Evolutionary conservation across 2,329 filamentous ascomycete genomes (phyloP).

Genomic region (Fusarium globosum): DNA sequence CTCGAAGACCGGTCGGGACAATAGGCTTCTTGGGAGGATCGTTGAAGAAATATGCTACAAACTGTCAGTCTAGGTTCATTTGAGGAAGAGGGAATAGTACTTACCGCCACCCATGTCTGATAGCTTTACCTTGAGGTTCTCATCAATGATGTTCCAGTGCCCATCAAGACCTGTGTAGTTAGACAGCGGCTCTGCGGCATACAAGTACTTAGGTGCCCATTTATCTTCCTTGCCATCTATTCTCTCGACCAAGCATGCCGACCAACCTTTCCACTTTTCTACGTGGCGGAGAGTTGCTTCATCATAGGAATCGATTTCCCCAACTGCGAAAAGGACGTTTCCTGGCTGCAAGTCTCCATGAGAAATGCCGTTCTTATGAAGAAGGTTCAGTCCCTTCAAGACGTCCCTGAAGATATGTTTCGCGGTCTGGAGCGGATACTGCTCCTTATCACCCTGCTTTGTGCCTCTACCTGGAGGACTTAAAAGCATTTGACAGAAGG

Average conservation of each 20-base stretch:
- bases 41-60: not conserved
- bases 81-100: not conserved
- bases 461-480: not conserved
- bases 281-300: not conserved
- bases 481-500: not conserved
- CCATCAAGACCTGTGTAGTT: not conserved
- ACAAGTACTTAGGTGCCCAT: slow-evolving; percentile 16
- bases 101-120: slow-evolving; percentile 22
- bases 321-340: not conserved
- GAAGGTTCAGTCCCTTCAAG: not conserved
- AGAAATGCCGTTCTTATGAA: not conserved
- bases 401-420: slow-evolving; percentile 7
- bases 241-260: not conserved
- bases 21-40: not conserved
- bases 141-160: not conserved
- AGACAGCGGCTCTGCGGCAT: not conserved
- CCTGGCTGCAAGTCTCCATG: slow-evolving; percentile 19
- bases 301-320: rapidly evolving
- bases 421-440: not conserved
- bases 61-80: rapidly evolving
- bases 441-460: not conserved
- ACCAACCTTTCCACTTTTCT: not conserved
- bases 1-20: rapidly evolving
- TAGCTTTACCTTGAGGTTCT: not conserved
- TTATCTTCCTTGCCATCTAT: slow-evolving; percentile 9